Evolutionary conservation across 345 rosid genomes (phyloP).

Genomic region (Ceriops zippeliana): DNA sequence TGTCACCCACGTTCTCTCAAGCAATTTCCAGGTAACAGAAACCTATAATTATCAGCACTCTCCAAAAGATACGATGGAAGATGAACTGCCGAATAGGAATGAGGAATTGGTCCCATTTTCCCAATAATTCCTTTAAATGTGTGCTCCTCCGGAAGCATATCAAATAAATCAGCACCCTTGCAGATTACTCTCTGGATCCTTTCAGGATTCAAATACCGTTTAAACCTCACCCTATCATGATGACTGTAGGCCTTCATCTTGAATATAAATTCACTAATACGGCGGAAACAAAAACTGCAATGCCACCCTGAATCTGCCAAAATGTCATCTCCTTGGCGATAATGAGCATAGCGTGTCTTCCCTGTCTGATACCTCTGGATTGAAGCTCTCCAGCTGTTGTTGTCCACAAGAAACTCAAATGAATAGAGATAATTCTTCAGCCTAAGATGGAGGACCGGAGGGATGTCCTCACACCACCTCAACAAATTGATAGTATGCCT

Average conservation of each 20-base stretch:
- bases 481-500: constrained; percentile 78
- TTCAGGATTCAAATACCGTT: constrained; percentile 51
- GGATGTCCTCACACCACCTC: constrained; percentile 76
- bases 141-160: constrained; percentile 78
- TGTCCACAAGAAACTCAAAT: constrained; percentile 69
- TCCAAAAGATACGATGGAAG: constrained; percentile 57
- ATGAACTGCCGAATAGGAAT: constrained; percentile 66
- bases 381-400: constrained; percentile 85
- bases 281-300: constrained; percentile 67
- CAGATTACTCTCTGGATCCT: constrained; percentile 68
- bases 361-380: constrained; percentile 67
- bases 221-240: constrained; percentile 61
- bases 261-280: constrained; percentile 58
- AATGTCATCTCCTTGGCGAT: constrained; percentile 57
- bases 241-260: constrained; percentile 83
- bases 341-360: constrained; percentile 61
- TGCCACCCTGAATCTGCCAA: constrained; percentile 83
- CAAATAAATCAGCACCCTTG: constrained; percentile 61
- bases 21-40: constrained; percentile 62
- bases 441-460: constrained; percentile 67
- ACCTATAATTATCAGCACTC: constrained; percentile 53
- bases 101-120: constrained; percentile 77
- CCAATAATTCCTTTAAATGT: constrained; percentile 66
- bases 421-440: constrained; percentile 79
- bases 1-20: constrained; percentile 49